These are phyloP conservation scores for Phytophthora tubulina DNA, from an alignment of 352 stramenopile genomes.

Conservation along the genomic window DNA sequence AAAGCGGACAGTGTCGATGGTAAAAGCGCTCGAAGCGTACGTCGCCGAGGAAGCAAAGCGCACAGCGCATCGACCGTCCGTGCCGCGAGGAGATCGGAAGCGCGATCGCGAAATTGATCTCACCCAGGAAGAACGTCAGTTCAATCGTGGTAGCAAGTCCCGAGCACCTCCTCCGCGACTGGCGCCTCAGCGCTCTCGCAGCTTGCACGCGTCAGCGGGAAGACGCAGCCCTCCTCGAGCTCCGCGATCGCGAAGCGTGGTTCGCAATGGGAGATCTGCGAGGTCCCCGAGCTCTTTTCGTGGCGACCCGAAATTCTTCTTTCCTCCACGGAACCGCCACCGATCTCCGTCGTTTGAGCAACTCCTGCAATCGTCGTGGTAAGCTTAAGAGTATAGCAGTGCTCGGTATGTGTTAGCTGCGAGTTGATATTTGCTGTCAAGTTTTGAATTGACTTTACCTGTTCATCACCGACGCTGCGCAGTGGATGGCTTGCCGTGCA, in stretches of 20 bases:
- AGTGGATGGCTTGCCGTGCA: too few species aligned
- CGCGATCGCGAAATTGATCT: not conserved
- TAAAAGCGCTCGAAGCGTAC: slow-evolving; percentile 12
- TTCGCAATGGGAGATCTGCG: not conserved
- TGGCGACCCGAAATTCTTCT: slow-evolving; percentile 3
- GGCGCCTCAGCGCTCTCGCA: not conserved
- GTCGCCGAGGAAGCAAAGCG: not conserved
- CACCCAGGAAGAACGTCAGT: not conserved
- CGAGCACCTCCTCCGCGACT: not conserved
- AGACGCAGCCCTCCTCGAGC: not conserved
- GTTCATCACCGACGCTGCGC: too few species aligned
- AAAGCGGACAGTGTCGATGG: slow-evolving; percentile 2
- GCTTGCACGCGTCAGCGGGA: not conserved
- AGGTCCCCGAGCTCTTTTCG: not conserved
- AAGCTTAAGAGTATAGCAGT: not conserved
- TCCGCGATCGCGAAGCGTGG: not conserved
- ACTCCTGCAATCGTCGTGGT: not conserved
- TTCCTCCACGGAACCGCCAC: not conserved
- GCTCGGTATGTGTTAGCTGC: not conserved
- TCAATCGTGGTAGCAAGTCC: not conserved
- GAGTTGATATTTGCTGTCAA: not conserved
- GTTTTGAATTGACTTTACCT: slow-evolving; percentile 1
- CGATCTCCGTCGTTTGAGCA: slow-evolving; percentile 1
- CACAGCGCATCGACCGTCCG: not conserved
- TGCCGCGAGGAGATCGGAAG: not conserved